Evolutionary conservation across 495 filamentous ascomycete species (phyloP).

Genomic region (Achaetomiella virescens): DNA sequence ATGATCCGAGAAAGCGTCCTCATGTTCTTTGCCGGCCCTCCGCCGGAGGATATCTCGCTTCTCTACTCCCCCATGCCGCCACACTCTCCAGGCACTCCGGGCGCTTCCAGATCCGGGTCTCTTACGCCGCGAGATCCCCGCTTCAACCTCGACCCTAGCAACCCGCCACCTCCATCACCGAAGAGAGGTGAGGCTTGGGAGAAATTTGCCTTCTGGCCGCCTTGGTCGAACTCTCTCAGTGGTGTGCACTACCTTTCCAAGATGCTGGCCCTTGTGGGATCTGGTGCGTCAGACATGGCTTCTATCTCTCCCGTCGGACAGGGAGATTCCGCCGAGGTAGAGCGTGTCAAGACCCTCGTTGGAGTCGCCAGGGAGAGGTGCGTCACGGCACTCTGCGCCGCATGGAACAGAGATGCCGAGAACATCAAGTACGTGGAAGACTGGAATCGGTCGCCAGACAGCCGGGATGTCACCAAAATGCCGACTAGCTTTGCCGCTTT

Average conservation of each 20-base stretch:
- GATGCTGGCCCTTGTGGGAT: constrained; percentile 72
- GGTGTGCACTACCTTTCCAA: constrained; percentile 79
- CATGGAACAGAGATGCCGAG: constrained; percentile 85
- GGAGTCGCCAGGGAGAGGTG: constrained; percentile 75
- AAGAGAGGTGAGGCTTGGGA: constrained; percentile 78
- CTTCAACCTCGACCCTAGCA: constrained; percentile 72
- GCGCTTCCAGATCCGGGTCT: constrained; percentile 32
- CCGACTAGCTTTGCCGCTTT: constrained; percentile 73
- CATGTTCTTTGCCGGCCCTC: constrained; percentile 80
- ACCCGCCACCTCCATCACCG: constrained; percentile 69
- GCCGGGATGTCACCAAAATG: constrained; percentile 83
- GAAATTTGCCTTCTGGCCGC: constrained; percentile 95
- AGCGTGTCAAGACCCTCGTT: constrained; percentile 65
- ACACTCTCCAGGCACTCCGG: constrained; percentile 62
- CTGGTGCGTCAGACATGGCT: constrained; percentile 81
- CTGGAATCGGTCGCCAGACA: constrained; percentile 76
- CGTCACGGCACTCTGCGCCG: constrained; percentile 68
- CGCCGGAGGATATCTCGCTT: constrained; percentile 80
- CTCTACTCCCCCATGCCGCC: constrained; percentile 74
- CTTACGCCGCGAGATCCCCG: constrained; percentile 55
- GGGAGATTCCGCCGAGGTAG: constrained; percentile 50
- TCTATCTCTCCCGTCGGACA: constrained; percentile 57
- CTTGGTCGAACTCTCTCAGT: constrained; percentile 81
- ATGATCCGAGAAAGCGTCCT: constrained; percentile 72
- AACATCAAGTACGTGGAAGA: constrained; percentile 84